Base-by-base conservation (phyloP, 495 filamentous ascomycete species). In the Venustampulla echinocandica region DNA sequence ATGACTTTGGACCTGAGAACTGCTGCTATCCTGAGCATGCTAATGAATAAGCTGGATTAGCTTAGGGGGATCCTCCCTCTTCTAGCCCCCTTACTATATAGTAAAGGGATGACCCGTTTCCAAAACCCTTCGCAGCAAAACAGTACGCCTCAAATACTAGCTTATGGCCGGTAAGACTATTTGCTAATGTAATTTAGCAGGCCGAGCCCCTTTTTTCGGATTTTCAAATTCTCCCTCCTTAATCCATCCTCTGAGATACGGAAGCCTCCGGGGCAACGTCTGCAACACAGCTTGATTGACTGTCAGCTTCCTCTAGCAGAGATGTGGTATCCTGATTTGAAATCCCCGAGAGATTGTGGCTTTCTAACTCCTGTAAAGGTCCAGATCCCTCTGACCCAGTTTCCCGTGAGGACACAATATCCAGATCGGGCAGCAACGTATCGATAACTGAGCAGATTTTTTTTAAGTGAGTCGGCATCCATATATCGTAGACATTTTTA, bases 381-480 rank as follows among this genome's bases (percentile, higher is more conserved):
- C 39, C 38, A 1, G 50, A 53, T 53, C 44, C 37, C 37, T 42
- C 35, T 47, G 21, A 25, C 25, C 42, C 39, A 20, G 39, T 43
- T 27, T 46, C 3, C 25, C 20, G 20, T 3, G 13, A 34, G 28
- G 42, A 14, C 20, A 43, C 45, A 25, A 46, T 49, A 35, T 53
- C 14, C 21, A 47, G 1, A 47, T 53, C 25, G 1, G 45, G 39
- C n/a, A 39, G 64, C 44, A 71, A 51, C 13, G 64, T 41, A 54
- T 67, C 55, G 36, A 73, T 64, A 49, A 59, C 62, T 11, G 61
- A 63, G 47, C 64, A 66, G 47, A 70, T 62, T 23, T 47, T 64
- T 43, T 69, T 51, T 20, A 67, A 61, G 38, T 69, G 65, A 28
- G 41, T 46, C 10, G 60, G 67, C 66, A 67, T 66, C 59, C 59